Evolutionary conservation across 1,139 yeast species (phyloP).

Genomic region (Diutina neorugosa): DNA sequence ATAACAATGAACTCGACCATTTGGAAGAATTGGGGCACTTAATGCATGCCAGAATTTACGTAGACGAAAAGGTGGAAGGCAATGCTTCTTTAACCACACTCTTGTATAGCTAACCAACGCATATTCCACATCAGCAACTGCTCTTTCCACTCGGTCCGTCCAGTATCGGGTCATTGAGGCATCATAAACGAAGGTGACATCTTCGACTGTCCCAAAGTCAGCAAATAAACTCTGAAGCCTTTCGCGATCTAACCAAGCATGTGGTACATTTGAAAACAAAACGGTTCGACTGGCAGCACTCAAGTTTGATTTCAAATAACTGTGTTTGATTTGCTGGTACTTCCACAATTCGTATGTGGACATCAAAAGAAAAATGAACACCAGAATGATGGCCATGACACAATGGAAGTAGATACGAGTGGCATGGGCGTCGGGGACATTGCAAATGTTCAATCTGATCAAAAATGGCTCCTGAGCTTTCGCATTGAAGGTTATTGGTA

Average conservation of each 20-base stretch:
- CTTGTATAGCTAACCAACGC: not conserved
- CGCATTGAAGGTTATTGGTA: slow-evolving; percentile 48
- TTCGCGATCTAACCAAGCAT: not conserved
- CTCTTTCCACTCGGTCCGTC: not conserved
- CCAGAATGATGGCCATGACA: slow-evolving; percentile 36
- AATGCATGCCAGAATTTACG: not conserved
- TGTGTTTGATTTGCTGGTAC: slow-evolving; percentile 32
- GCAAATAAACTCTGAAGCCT: not conserved
- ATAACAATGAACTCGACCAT: not conserved
- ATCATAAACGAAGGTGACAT: not conserved
- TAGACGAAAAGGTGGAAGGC: not conserved
- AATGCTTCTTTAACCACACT: not conserved
- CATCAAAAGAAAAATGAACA: slow-evolving; percentile 41
- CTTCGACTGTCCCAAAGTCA: not conserved
- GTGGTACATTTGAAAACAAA: not conserved
- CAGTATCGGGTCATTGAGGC: not conserved
- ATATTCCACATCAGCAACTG: not conserved
- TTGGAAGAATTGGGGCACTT: not conserved
- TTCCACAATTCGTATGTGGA: slow-evolving; percentile 37
- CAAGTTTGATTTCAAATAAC: slow-evolving; percentile 16
- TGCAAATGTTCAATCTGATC: slow-evolving; percentile 50
- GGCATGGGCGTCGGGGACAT: slow-evolving; percentile 38
- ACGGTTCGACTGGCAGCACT: not conserved
- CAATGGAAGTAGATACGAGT: slow-evolving; percentile 41
- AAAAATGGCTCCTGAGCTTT: slow-evolving; percentile 19